A percentile compares a stretch with the other conserved stretches of the same genome.
phyloP scores from a whole-genome alignment of 208 protist species.

The Trypanosoma avium region DNA sequence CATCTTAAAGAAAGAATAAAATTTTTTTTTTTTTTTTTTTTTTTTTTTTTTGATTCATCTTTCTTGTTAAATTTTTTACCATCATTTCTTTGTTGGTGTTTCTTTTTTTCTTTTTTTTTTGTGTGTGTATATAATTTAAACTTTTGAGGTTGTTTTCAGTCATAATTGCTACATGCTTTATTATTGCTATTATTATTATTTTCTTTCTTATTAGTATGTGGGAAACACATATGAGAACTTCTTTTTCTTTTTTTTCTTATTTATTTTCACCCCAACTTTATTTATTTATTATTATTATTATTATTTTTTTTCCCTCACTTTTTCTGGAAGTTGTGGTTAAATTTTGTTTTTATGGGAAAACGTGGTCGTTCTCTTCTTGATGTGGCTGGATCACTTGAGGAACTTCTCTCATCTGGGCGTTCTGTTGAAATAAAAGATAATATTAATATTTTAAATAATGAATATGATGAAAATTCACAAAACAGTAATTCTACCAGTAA shows the following conservation, averaged over 20 bases:
- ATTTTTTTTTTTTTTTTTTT: not conserved
- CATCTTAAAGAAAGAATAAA: constrained; percentile 3
- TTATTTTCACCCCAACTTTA: not conserved
- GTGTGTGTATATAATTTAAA: too few species aligned
- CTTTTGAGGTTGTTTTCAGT: too few species aligned
- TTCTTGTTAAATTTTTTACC: too few species aligned
- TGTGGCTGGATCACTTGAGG: constrained; percentile 8
- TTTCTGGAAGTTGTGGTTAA: constrained; percentile 1
- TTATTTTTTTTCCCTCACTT: constrained; percentile 21
- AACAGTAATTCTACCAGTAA: not conserved
- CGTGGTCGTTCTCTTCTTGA: constrained; percentile 11
- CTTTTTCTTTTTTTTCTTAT: not conserved
- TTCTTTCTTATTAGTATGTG: too few species aligned
- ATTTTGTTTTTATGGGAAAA: constrained; percentile 11
- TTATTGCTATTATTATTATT: too few species aligned
- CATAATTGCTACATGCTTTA: too few species aligned
- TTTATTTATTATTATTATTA: not conserved
- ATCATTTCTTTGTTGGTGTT: too few species aligned
- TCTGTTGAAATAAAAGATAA: not conserved
- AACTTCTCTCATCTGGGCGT: not conserved
- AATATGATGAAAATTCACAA: not conserved
- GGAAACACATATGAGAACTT: too few species aligned
- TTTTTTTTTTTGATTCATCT: too few species aligned
- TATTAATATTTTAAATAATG: not conserved
- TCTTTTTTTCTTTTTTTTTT: too few species aligned